These are phyloP conservation scores for Candida xyloterini DNA, from an alignment of 805 yeast species.

Conservation along the genomic window DNA sequence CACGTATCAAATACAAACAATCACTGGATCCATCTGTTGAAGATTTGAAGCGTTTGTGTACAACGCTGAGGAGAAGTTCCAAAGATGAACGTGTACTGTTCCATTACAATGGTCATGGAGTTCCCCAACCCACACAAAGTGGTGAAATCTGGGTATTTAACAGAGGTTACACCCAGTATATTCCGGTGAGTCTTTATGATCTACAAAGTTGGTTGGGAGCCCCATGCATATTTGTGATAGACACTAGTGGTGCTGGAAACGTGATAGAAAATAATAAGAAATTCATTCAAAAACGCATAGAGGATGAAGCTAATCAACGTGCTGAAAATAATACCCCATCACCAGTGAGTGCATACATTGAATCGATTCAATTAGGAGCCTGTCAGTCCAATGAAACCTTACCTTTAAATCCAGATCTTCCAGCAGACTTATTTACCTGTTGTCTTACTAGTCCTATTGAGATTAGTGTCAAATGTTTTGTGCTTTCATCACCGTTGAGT, in stretches of 20 bases:
- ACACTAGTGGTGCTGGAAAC: slow-evolving; percentile 92
- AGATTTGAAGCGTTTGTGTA: slow-evolving; percentile 88
- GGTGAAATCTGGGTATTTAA: slow-evolving; percentile 99
- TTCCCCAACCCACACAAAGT: slow-evolving; percentile 91
- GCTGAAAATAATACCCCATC: slow-evolving; percentile 51
- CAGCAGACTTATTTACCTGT: slow-evolving; percentile 94
- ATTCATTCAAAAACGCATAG: slow-evolving; percentile 85
- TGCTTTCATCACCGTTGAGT: slow-evolving; percentile 73
- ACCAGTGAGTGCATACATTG: slow-evolving; percentile 68
- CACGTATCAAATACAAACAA: slow-evolving; percentile 86
- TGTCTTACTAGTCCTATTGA: slow-evolving; percentile 96
- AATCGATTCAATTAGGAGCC: slow-evolving; percentile 91
- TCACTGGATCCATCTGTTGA: slow-evolving; percentile 93
- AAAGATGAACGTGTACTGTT: slow-evolving; percentile 90
- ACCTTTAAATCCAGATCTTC: slow-evolving; percentile 91
- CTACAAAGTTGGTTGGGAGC: slow-evolving; percentile 97
- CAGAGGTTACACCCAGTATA: slow-evolving; percentile 94
- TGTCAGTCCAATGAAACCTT: slow-evolving; percentile 81
- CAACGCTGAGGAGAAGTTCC: slow-evolving; percentile 82
- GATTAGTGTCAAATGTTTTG: slow-evolving; percentile 86
- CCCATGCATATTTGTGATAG: slow-evolving; percentile 92
- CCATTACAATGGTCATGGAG: slow-evolving; percentile 98
- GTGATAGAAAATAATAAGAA: slow-evolving; percentile 85
- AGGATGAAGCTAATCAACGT: slow-evolving; percentile 71
- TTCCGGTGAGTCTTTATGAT: slow-evolving; percentile 93